Percentiles rank a stretch among this genome's conserved stretches.
phyloP scores from a whole-genome alignment of 1,284 basidiomycete genomes.

The Trichosporon sp. region DNA sequence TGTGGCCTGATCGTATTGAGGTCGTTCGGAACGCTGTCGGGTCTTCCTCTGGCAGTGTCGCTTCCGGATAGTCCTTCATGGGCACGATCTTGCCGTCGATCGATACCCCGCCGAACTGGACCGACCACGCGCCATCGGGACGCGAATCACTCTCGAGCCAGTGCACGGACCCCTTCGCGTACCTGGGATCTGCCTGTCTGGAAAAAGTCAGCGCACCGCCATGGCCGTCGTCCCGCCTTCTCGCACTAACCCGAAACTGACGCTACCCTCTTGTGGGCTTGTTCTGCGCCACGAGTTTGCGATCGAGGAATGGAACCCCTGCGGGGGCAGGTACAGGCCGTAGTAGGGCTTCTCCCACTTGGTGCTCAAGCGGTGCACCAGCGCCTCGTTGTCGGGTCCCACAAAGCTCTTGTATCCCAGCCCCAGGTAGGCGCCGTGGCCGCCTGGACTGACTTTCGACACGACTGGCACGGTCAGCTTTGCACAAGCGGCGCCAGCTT shows the following conservation, averaged over 20 bases:
- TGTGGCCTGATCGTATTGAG: not conserved
- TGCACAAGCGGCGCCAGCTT: not conserved
- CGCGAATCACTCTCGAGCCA: slow-evolving; percentile 14
- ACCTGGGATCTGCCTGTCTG: slow-evolving; percentile 1
- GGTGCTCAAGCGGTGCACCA: not conserved
- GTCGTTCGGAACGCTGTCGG: not conserved
- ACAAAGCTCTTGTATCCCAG: slow-evolving; percentile 14
- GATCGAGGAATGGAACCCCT: not conserved
- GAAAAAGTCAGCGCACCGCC: not conserved
- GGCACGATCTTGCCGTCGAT: slow-evolving; percentile 10
- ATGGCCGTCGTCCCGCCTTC: not conserved
- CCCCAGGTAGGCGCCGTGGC: not conserved
- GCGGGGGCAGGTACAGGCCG: slow-evolving; percentile 14
- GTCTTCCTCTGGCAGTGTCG: not conserved
- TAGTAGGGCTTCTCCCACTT: slow-evolving; percentile 15
- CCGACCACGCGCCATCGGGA: not conserved
- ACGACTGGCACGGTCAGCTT: slow-evolving; percentile 8
- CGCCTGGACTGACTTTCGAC: not conserved
- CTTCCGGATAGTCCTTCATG: slow-evolving; percentile 15
- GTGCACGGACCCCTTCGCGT: slow-evolving; percentile 9
- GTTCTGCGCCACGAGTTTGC: slow-evolving; percentile 5
- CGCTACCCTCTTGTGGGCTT: not conserved
- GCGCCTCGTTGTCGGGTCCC: not conserved
- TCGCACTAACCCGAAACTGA: slow-evolving; percentile 13
- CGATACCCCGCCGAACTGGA: not conserved